These are phyloP conservation scores for Spinacia oleracea DNA, from an alignment of 179 eudicot species.

Conservation along the genomic window DNA sequence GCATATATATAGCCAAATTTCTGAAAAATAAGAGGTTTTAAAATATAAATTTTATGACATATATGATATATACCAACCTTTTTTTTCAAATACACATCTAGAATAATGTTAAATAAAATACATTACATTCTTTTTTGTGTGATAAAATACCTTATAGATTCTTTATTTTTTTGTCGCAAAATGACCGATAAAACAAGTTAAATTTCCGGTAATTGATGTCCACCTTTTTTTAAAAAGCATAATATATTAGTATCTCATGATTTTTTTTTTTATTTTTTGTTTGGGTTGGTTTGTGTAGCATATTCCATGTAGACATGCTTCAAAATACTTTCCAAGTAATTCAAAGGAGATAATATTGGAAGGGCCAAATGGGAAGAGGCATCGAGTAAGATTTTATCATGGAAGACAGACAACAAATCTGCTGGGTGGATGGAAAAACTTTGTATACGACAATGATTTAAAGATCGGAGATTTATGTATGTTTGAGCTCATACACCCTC, in stretches of 20 bases:
- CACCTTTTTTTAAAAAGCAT: no score
- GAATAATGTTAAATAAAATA: no score
- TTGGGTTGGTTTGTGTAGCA: neutral
- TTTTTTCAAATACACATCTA: no score
- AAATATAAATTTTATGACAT: no score
- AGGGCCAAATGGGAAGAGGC: neutral
- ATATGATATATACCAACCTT: no score
- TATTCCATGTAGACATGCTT: neutral
- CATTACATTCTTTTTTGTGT: no score
- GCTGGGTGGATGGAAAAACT: neutral
- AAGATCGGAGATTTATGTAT: neutral
- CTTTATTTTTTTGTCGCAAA: no score
- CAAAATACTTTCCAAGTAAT: neutral
- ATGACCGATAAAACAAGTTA: no score
- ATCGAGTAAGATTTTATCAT: neutral
- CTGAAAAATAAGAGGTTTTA: no score
- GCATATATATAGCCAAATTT: no score
- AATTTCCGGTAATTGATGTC: no score
- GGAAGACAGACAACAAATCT: neutral
- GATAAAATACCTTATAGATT: no score
- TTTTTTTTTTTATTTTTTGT: neutral
- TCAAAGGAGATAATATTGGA: conserved; percentile 6
- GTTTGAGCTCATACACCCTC: conserved; percentile 4
- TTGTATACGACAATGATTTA: neutral
- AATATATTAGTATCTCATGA: neutral